Evolutionary conservation across 768 basidiomycete genomes (phyloP).

Genomic region (Boletus vinaceobasis): DNA sequence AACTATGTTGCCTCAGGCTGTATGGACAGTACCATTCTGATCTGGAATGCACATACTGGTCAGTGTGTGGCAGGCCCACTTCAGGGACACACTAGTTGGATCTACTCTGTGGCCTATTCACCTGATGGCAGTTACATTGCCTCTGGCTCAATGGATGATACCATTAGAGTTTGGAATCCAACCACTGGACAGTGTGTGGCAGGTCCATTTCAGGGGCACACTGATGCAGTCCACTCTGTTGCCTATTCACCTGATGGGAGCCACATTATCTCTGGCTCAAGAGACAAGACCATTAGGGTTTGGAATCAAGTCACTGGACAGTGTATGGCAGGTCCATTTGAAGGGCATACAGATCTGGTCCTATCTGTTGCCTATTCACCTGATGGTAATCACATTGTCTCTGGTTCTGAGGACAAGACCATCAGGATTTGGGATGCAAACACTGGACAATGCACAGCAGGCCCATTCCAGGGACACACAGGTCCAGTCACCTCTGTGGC

Average conservation of each 20-base stretch:
- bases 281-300: constrained; percentile 22
- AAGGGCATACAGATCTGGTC: constrained; percentile 17
- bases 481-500: constrained; percentile 4
- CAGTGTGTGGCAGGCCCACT: constrained; percentile 1
- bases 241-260: constrained; percentile 22
- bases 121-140: constrained; percentile 25
- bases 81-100: neutral
- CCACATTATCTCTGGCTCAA: constrained; percentile 24
- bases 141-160: constrained; percentile 21
- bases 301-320: constrained; percentile 17
- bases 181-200: constrained; percentile 11
- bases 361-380: constrained; percentile 17
- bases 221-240: constrained; percentile 14
- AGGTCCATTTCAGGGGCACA: constrained; percentile 19
- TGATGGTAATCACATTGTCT: constrained; percentile 14
- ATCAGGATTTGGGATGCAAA: constrained; percentile 17
- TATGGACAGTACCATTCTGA: neutral
- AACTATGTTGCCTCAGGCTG: constrained; percentile 5
- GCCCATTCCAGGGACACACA: constrained; percentile 15
- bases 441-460: constrained; percentile 13
- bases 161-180: constrained; percentile 25
- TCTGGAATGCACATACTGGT: constrained; percentile 17
- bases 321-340: constrained; percentile 17
- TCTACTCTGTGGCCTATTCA: constrained; percentile 20
- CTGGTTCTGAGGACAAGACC: constrained; percentile 16